These are phyloP conservation scores for Apiotrichum sp. DNA, from an alignment of 1,284 basidiomycete genomes.

Conservation along the genomic window DNA sequence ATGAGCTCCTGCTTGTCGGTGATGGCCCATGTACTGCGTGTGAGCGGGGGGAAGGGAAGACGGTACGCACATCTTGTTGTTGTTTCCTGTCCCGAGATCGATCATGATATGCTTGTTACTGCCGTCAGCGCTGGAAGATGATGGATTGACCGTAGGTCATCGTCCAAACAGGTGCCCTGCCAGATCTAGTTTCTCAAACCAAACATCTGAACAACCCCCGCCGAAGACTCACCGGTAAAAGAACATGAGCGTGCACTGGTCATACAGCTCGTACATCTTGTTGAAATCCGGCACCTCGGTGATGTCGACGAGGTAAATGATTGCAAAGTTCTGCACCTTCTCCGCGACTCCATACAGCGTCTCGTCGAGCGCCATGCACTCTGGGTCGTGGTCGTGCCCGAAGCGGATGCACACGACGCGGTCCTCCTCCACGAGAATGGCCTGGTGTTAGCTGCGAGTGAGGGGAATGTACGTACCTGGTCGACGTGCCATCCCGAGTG, in stretches of 20 bases:
- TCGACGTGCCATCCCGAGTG: slow-evolving; percentile 97
- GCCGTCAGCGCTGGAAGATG: slow-evolving; percentile 13
- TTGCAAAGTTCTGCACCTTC: slow-evolving; percentile 97
- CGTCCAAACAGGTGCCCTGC: no score
- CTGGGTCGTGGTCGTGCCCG: slow-evolving; percentile 88
- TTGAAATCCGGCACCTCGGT: slow-evolving; percentile 98
- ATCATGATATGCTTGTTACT: slow-evolving; percentile 99
- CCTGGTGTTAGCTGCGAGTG: slow-evolving; percentile 49
- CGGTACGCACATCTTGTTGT: slow-evolving; percentile 82
- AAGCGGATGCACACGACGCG: slow-evolving; percentile 92
- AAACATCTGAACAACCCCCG: not conserved
- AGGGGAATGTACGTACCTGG: slow-evolving; percentile 40
- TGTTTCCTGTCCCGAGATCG: slow-evolving; percentile 97
- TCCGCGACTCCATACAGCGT: slow-evolving; percentile 87
- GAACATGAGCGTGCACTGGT: slow-evolving; percentile 95
- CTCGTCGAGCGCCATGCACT: slow-evolving; percentile 99
- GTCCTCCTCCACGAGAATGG: slow-evolving; percentile 96
- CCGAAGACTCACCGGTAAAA: slow-evolving; percentile 70
- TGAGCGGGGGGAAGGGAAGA: not conserved
- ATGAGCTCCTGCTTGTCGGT: slow-evolving; percentile 96
- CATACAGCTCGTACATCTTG: slow-evolving; percentile 73
- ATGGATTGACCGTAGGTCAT: no score
- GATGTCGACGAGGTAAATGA: slow-evolving; percentile 92
- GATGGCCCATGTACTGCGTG: slow-evolving; percentile 85
- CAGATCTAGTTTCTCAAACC: no score